A percentile compares a stretch with the other conserved stretches of the same genome.
These are phyloP conservation scores for Calonectria pseudoturangicola DNA, from an alignment of 2,329 filamentous ascomycete genomes.

Conservation along the genomic window DNA sequence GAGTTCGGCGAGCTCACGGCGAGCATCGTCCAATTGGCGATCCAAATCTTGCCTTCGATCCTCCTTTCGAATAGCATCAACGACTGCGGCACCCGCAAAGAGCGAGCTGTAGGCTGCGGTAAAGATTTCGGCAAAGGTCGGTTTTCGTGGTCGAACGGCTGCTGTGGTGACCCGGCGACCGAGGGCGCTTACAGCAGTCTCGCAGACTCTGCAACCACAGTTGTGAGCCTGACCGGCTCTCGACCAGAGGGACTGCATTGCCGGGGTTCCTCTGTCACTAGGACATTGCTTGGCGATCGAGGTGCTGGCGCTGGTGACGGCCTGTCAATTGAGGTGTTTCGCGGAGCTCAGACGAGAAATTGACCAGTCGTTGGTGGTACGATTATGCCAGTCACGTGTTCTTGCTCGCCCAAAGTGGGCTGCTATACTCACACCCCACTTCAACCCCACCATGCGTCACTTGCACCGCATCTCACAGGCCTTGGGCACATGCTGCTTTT, in stretches of 20 bases:
- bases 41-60: slow-evolving; percentile 77
- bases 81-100: slow-evolving; percentile 78
- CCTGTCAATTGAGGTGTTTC: slow-evolving; percentile 53
- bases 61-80: slow-evolving; percentile 77
- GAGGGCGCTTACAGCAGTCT: slow-evolving; percentile 68
- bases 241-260: slow-evolving; percentile 82
- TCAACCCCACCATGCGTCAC: slow-evolving; percentile 48
- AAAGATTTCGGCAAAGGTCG: slow-evolving; percentile 72
- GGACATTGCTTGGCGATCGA: slow-evolving; percentile 51
- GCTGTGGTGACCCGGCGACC: slow-evolving; percentile 71
- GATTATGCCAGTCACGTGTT: slow-evolving; percentile 53
- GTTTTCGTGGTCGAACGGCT: slow-evolving; percentile 67
- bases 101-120: slow-evolving; percentile 82
- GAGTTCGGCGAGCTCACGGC: slow-evolving; percentile 65
- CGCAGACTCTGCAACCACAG: slow-evolving; percentile 78
- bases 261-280: slow-evolving; percentile 48
- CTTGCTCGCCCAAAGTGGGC: background rate
- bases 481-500: slow-evolving; percentile 39
- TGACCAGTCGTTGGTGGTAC: slow-evolving; percentile 53
- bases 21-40: slow-evolving; percentile 73
- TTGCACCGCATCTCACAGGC: slow-evolving; percentile 33
- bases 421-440: slow-evolving; percentile 54
- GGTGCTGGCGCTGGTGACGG: slow-evolving; percentile 35
- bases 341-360: slow-evolving; percentile 47
- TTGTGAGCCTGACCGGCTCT: slow-evolving; percentile 78